A percentile compares a stretch with the other conserved stretches of the same genome.
Evolutionary conservation across 2,329 filamentous ascomycete genomes (phyloP).

Genomic region (Gnomoniopsis smithogilvyi): DNA sequence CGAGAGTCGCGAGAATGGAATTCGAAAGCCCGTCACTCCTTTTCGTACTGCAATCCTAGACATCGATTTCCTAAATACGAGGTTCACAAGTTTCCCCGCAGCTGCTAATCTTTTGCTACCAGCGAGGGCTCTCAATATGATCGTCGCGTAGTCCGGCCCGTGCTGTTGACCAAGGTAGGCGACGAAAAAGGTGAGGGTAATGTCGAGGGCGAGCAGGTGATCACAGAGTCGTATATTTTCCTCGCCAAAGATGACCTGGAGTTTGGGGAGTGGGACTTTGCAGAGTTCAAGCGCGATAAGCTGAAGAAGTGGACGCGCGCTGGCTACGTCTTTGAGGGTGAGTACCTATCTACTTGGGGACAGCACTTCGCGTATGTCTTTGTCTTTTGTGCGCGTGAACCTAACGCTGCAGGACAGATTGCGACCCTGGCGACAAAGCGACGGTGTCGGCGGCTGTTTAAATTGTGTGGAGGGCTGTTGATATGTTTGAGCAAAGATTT

Average conservation of each 20-base stretch:
- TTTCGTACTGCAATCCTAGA: background rate
- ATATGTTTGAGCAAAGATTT: background rate
- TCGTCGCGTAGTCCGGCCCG: conserved; percentile 52
- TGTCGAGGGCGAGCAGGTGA: conserved; percentile 42
- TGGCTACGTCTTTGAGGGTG: conserved; percentile 43
- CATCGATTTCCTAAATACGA: background rate
- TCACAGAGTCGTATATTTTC: conserved; percentile 66
- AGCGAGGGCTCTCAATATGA: conserved; percentile 71
- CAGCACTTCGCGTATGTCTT: background rate
- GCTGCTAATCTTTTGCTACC: background rate
- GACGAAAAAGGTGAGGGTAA: conserved; percentile 37
- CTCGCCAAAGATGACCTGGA: conserved; percentile 54
- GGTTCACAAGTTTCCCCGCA: background rate
- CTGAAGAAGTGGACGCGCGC: conserved; percentile 52
- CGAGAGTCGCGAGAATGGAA: no score
- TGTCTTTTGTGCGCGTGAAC: background rate
- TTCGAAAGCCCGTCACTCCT: background rate
- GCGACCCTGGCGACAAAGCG: conserved; percentile 20
- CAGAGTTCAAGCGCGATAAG: conserved; percentile 76
- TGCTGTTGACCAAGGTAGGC: conserved; percentile 39
- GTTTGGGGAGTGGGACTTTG: conserved; percentile 81
- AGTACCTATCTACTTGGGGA: conserved; percentile 11
- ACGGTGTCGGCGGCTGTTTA: conserved; percentile 16
- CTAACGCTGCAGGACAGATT: conserved; percentile 14
- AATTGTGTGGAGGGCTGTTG: background rate